These are phyloP conservation scores for Rhododendron kiyosumense DNA, from an alignment of 148 eudicot genomes.

Conservation along the genomic window DNA sequence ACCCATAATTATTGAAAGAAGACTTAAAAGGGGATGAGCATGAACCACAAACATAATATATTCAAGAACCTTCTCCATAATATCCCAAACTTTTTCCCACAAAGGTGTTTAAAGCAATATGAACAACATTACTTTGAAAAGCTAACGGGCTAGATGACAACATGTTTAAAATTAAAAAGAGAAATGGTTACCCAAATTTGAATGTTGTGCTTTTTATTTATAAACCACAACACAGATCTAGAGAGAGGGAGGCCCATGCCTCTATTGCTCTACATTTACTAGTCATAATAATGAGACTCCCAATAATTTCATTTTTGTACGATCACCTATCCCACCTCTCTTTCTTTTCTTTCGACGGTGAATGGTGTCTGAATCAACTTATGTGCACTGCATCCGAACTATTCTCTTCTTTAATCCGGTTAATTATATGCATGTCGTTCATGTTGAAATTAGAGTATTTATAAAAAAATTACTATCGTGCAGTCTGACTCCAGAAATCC, in stretches of 20 bases:
- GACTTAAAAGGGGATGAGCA: background rate
- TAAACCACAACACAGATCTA: background rate
- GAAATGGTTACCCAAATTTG: background rate
- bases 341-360: background rate
- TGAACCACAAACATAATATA: background rate
- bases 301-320: conserved; percentile 1
- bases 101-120: conserved; percentile 3
- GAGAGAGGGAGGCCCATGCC: background rate
- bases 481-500: rapidly evolving
- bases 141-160: background rate
- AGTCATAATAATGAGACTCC: conserved; percentile 4
- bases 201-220: background rate
- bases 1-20: background rate
- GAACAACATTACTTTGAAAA: background rate
- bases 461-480: background rate
- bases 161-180: background rate
- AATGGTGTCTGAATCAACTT: background rate
- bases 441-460: background rate
- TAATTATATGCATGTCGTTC: too few species aligned
- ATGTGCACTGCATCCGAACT: background rate
- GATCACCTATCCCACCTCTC: background rate
- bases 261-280: background rate
- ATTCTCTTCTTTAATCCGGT: background rate
- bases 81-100: background rate
- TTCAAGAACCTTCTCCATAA: conserved; percentile 12